Base-by-base conservation (phyloP, 495 filamentous ascomycete genomes). In the Daldinia loculata region DNA sequence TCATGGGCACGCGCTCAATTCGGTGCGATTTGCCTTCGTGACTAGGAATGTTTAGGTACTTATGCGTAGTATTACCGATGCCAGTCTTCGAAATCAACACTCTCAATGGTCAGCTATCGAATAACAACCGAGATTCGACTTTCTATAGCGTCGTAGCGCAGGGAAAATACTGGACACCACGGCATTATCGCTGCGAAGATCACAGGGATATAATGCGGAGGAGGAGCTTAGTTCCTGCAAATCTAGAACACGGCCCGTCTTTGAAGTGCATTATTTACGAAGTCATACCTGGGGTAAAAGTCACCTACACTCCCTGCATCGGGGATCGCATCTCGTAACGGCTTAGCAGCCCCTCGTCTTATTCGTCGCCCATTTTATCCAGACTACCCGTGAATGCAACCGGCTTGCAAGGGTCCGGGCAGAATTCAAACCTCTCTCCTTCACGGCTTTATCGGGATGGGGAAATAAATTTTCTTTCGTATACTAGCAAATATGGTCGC, bases 341-440 rank as follows among this genome's bases (percentile, higher is more conserved):
- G 62, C 32, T 29, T 55, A 56, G 34, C 71, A 55, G 26, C 66
- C 17, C 15, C 45, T 4, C 7, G 7, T 53, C 17, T 58, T 17
- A 69, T 66, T 73, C 61, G 66, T 17, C 48, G 57, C 5, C 19
- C 14, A 30, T 55, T 73, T 73, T 73, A 73, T 62, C 70, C 70
- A 66, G 66, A 6, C 58, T 17, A 56, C 32, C 56, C 56, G 30
- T 30, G 56, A 29, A 60, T 66, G 68, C 45, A 71, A 62, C 68
- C 68, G 39, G 26, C 8, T 6, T 45, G 19, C 70, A 38, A 66
- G 70, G 70, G 66, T 68, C 52, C 36, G 58, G 70, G 66, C 2
- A 73, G 45, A 73, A 73, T 69, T 62, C 57, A 51, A 45, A 50
- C 43, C 30, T 56, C 34, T 45, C 41, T 38, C 6, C 29, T 55